phyloP scores from a whole-genome alignment of 2,329 filamentous ascomycete species.

The Talaromyces sp. region DNA sequence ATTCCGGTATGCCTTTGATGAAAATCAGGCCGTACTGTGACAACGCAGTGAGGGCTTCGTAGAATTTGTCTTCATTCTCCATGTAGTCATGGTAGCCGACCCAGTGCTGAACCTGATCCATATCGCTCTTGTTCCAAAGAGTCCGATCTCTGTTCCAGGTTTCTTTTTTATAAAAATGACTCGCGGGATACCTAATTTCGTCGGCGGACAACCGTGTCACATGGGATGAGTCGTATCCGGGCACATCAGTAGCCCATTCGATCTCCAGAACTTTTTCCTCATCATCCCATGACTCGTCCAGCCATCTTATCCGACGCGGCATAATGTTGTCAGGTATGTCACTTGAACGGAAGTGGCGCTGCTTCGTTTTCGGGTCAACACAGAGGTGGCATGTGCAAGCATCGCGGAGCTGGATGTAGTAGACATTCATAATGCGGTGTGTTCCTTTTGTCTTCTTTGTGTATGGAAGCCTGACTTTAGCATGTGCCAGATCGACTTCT shows the following conservation, averaged over 20 bases:
- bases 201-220: conserved; percentile 15
- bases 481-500: neutral
- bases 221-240: conserved; percentile 37
- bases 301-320: conserved; percentile 29
- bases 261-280: conserved; percentile 46
- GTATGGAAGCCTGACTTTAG: neutral
- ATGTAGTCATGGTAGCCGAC: conserved; percentile 71
- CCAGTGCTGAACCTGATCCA: conserved; percentile 45
- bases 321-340: conserved; percentile 54
- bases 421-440: neutral
- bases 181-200: conserved; percentile 6
- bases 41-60: conserved; percentile 58
- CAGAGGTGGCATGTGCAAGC: conserved; percentile 50
- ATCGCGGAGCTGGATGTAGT: conserved; percentile 44
- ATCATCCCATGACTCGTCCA: neutral
- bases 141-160: conserved; percentile 23
- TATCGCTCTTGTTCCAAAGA: conserved; percentile 32
- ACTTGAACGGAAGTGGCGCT: conserved; percentile 58
- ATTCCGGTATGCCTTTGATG: conserved; percentile 66
- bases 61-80: conserved; percentile 52
- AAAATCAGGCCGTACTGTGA: conserved; percentile 68
- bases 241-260: conserved; percentile 56
- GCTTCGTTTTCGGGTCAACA: conserved; percentile 54
- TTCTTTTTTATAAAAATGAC: conserved; percentile 7
- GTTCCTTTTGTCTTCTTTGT: neutral